Conservation (phyloP, 352 stramenopile genomes). For the Phytophthora aleatoria region DNA sequence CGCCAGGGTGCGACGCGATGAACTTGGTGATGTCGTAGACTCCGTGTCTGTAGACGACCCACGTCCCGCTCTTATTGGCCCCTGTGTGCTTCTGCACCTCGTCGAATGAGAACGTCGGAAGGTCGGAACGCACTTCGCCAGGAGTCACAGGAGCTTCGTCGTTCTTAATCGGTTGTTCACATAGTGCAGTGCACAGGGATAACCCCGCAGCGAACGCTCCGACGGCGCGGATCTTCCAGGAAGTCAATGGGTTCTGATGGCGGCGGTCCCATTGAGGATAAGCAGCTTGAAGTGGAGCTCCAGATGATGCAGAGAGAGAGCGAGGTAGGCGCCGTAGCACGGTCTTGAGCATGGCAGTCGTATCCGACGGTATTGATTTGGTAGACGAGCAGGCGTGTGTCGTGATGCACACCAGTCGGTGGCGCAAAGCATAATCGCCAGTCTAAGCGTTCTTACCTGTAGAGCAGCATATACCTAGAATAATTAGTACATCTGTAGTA, state of each 20-base stretch:
- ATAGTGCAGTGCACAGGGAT: conserved; percentile 15
- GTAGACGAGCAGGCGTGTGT: conserved; percentile 17
- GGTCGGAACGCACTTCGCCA: conserved; percentile 42
- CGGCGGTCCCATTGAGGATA: neutral
- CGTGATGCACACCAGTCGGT: conserved; percentile 5
- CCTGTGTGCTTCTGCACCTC: conserved; percentile 78
- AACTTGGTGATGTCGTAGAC: conserved; percentile 99
- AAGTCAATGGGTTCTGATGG: neutral
- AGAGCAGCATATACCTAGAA: neutral
- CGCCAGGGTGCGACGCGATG: conserved; percentile 93
- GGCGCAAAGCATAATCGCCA: conserved; percentile 1
- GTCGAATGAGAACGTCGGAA: conserved; percentile 73
- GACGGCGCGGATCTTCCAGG: conserved; percentile 8
- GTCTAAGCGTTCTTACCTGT: neutral
- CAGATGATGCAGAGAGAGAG: neutral
- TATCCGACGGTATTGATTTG: neutral
- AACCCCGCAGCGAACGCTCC: conserved; percentile 20
- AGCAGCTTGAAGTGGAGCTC: conserved; percentile 8
- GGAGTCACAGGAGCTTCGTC: conserved; percentile 8
- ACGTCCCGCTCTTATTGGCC: conserved; percentile 80
- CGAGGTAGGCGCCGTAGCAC: conserved; percentile 14
- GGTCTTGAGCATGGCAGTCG: conserved; percentile 23
- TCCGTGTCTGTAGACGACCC: conserved; percentile 93
- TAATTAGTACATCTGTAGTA: neutral
- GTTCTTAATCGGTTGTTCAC: conserved; percentile 27